Conservation (phyloP, 768 basidiomycete genomes). For the Tricholoma flavovirens region DNA sequence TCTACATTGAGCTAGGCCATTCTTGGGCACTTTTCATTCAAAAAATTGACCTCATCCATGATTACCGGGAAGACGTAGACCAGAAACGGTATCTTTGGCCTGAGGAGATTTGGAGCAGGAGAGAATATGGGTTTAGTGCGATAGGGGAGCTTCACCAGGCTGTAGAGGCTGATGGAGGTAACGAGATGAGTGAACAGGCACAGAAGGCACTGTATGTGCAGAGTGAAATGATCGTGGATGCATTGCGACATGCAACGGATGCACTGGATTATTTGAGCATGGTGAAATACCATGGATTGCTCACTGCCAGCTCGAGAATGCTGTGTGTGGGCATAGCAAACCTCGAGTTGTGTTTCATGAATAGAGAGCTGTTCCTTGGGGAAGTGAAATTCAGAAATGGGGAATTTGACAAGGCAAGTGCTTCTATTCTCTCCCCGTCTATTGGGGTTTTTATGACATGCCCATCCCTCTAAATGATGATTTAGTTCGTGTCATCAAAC, state of each 20-base stretch:
- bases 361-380: constrained; percentile 72
- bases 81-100: constrained; percentile 92
- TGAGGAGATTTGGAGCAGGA: constrained; percentile 76
- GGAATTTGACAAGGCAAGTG: constrained; percentile 68
- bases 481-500: not conserved
- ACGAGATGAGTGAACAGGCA: constrained; percentile 12
- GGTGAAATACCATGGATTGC: constrained; percentile 84
- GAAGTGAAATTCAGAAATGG: constrained; percentile 96
- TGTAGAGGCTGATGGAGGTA: constrained; percentile 38
- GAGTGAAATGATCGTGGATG: constrained; percentile 89
- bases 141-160: constrained; percentile 56
- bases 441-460: not conserved
- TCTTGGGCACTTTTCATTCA: constrained; percentile 94
- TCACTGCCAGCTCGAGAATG: constrained; percentile 94
- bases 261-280: constrained; percentile 85
- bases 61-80: constrained; percentile 87
- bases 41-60: constrained; percentile 97
- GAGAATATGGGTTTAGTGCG: constrained; percentile 60
- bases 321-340: constrained; percentile 95
- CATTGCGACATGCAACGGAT: constrained; percentile 76
- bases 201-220: constrained; percentile 74
- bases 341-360: constrained; percentile 89
- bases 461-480: not conserved
- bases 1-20: constrained; percentile 83
- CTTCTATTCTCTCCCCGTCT: not conserved